Evolutionary conservation across 1,139 yeast genomes (phyloP).

Genomic region (Pichia sp.): DNA sequence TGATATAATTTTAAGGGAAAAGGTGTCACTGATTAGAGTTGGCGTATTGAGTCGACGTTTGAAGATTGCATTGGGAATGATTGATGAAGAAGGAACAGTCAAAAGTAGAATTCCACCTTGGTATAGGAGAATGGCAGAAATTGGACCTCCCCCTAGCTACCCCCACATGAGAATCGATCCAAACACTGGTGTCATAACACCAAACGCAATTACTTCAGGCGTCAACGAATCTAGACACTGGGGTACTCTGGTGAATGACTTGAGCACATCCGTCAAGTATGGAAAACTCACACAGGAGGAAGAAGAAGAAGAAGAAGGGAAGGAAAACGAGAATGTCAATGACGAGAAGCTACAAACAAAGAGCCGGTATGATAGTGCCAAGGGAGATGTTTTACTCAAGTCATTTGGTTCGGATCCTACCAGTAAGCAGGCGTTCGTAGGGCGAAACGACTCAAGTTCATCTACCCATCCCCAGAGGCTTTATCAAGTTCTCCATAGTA

Average conservation of each 20-base stretch:
- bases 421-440: too few relatives aligned
- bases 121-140: conserved; percentile 60
- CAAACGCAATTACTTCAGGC: too few relatives aligned
- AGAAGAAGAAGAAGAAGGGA: not conserved
- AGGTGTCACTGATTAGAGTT: conserved; percentile 44
- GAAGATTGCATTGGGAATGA: conserved; percentile 63
- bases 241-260: conserved; percentile 13
- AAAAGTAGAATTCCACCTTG: conserved; percentile 62
- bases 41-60: conserved; percentile 59
- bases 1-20: too few relatives aligned
- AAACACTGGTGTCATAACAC: too few relatives aligned
- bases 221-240: too few relatives aligned
- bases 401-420: conserved; percentile 18
- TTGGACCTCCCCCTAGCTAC: conserved; percentile 87
- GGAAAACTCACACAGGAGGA: too few relatives aligned
- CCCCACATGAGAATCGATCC: conserved; percentile 58
- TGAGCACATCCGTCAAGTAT: too few relatives aligned
- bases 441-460: too few relatives aligned
- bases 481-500: conserved; percentile 37
- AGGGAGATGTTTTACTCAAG: conserved; percentile 19
- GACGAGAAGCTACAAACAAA: conserved; percentile 26
- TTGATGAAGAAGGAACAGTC: conserved; percentile 28
- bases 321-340: conserved; percentile 27
- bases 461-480: too few relatives aligned
- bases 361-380: conserved; percentile 15